Conservation (phyloP, 2,329 filamentous ascomycete species). For the Knufia fluminis region DNA sequence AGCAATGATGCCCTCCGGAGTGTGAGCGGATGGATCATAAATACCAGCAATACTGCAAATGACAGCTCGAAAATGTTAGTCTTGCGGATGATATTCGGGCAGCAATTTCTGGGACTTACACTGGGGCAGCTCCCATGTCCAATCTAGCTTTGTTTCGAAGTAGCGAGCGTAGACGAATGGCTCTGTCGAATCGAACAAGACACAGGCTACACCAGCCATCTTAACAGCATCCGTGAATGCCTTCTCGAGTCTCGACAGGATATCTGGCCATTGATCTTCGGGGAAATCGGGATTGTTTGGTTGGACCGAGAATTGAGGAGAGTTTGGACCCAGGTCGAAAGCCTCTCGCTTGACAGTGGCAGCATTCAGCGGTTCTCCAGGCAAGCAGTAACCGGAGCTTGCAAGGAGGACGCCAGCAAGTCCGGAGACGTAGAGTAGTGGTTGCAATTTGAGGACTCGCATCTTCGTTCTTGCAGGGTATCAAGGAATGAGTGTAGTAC, state of each 20-base stretch:
- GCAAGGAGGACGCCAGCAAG: background rate
- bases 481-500: too few relatives aligned
- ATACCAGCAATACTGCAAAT: background rate
- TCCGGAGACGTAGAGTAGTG: background rate
- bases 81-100: background rate
- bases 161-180: background rate
- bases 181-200: background rate
- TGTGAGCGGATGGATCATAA: too few relatives aligned
- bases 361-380: too few relatives aligned
- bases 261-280: background rate
- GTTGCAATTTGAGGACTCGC: background rate
- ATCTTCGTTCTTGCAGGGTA: too few relatives aligned
- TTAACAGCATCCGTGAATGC: background rate
- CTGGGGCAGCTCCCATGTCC: too few relatives aligned
- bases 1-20: too few relatives aligned
- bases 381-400: background rate
- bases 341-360: too few relatives aligned
- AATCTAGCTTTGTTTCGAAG: too few relatives aligned
- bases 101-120: too few relatives aligned
- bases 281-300: background rate
- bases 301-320: background rate
- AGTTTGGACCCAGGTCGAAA: background rate
- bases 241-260: background rate
- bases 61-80: background rate
- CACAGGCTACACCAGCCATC: background rate